Evolutionary conservation across 148 eudicot genomes (phyloP).

Genomic region (Tetragonia tetragonoides): DNA sequence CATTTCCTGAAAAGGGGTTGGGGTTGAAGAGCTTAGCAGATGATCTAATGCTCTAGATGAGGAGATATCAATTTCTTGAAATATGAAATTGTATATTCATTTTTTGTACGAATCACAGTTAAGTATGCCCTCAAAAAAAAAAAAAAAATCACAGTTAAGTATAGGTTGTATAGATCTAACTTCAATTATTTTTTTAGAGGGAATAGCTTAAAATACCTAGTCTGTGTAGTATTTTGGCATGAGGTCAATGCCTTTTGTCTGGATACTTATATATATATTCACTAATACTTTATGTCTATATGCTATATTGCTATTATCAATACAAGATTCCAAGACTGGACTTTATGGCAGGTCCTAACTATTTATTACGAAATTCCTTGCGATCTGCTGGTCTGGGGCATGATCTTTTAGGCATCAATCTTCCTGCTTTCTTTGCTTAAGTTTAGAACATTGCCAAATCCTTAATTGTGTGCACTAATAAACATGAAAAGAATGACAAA

Average conservation of each 20-base stretch:
- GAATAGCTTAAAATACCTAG: background rate
- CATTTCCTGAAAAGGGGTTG: too few relatives aligned
- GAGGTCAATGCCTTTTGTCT: background rate
- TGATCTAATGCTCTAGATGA: too few relatives aligned
- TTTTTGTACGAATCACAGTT: background rate
- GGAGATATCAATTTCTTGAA: background rate
- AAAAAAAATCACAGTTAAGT: background rate
- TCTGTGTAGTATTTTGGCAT: background rate
- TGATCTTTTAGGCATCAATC: slow-evolving; percentile 1
- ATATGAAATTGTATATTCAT: background rate
- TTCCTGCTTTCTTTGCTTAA: background rate
- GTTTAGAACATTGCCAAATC: too few relatives aligned
- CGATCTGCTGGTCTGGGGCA: background rate
- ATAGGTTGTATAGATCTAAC: background rate
- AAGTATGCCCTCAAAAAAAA: too few relatives aligned
- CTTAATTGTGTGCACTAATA: too few relatives aligned
- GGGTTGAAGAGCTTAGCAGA: too few relatives aligned
- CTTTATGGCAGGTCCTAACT: background rate
- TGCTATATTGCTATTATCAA: background rate
- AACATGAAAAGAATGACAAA: too few relatives aligned
- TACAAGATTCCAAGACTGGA: slow-evolving; percentile 8
- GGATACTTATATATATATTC: background rate
- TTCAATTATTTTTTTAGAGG: background rate
- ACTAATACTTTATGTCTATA: background rate
- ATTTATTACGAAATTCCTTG: background rate